A percentile compares a stretch with the other conserved stretches of the same genome.
Evolutionary conservation across 2,329 filamentous ascomycete species (phyloP).

Genomic region (Plenodomus biglobosus): DNA sequence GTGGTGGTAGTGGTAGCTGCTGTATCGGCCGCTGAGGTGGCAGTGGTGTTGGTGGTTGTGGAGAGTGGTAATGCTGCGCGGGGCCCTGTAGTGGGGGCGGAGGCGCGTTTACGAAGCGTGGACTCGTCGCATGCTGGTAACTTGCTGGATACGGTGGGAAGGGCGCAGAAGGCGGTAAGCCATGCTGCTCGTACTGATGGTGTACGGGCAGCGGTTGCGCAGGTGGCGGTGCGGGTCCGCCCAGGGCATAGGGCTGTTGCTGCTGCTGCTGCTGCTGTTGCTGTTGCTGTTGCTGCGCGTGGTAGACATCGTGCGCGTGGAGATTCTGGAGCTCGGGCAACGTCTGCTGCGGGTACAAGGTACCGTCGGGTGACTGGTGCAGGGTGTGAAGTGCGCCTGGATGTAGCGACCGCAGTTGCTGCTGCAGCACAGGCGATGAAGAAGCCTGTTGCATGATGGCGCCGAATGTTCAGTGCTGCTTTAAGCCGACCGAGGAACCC

Average conservation of each 20-base stretch:
- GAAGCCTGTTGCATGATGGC: conserved; percentile 29
- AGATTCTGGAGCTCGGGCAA: conserved; percentile 46
- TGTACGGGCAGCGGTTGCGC: conserved; percentile 20
- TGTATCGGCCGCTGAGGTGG: conserved; percentile 14
- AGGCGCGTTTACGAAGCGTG: conserved; percentile 25
- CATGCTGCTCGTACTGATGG: conserved; percentile 41
- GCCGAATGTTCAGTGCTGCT: conserved; percentile 27
- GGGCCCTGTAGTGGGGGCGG: conserved; percentile 17
- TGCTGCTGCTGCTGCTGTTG: background rate
- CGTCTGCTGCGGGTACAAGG: conserved; percentile 21
- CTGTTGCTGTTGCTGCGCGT: conserved; percentile 8
- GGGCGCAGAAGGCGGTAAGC: conserved; percentile 22
- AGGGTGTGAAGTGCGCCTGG: conserved; percentile 30
- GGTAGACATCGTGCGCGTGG: conserved; percentile 34
- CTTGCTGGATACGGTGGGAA: conserved; percentile 25
- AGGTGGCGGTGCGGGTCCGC: conserved; percentile 19
- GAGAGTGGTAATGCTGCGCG: conserved; percentile 20
- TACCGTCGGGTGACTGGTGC: conserved; percentile 32
- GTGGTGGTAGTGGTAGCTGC: conserved; percentile 13
- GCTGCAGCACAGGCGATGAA: conserved; percentile 22
- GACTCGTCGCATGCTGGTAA: conserved; percentile 30
- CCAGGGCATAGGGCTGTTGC: conserved; percentile 14
- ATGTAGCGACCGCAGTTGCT: conserved; percentile 31
- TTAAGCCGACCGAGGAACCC: conserved; percentile 16
- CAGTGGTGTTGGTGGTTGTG: conserved; percentile 15